Base-by-base conservation (phyloP, 768 basidiomycete species). In the Cystobasidium ongulense region DNA sequence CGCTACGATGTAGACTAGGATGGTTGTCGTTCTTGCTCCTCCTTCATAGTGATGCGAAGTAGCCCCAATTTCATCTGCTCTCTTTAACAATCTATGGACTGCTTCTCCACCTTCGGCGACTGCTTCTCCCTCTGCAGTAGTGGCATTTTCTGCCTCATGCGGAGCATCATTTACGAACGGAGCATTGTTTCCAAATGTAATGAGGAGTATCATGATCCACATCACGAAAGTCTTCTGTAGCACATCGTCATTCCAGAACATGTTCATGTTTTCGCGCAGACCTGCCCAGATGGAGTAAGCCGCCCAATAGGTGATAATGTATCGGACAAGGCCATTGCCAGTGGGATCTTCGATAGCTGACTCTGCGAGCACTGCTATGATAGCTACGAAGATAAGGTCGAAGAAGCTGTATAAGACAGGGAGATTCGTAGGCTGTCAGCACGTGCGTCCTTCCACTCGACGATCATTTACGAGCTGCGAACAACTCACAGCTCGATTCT, bases 181-280 rank as follows among this genome's bases (percentile, higher is more conserved):
- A 5, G 57, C 57, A 31, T 59, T 59, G 57, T 59, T 59, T 2
- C 57, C 57, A 31, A 29, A 59, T 59, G 57, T 59, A 29, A 59
- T 59, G 5, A 59, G 57, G 4, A 59, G 57, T 27, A 59, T 59
- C 57, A 59, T 59, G 25, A 59, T 59, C 57, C 57, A 59, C 57
- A 59, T 59, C 7, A 59, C 57, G 27, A 59, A 59, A 13, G 57
- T 15, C 57, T 59, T 59, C 57, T 59, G 57, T 27, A 59, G 57
- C 11, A 59, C 57, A 59, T 59, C 57, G 21, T 59, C 57, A 31
- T 59, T 59, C 57, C 57, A 59, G 57, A 59, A 59, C 57, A 59
- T 59, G 57, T 59, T 59, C 57, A 59, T 59, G 27, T 59, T 59
- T 31, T 59, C 57, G 5, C 57, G 57, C 1, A 59, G 57, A 59